These are phyloP conservation scores for Citrullus amarus DNA, from an alignment of 306 rosid genomes.

Conservation along the genomic window DNA sequence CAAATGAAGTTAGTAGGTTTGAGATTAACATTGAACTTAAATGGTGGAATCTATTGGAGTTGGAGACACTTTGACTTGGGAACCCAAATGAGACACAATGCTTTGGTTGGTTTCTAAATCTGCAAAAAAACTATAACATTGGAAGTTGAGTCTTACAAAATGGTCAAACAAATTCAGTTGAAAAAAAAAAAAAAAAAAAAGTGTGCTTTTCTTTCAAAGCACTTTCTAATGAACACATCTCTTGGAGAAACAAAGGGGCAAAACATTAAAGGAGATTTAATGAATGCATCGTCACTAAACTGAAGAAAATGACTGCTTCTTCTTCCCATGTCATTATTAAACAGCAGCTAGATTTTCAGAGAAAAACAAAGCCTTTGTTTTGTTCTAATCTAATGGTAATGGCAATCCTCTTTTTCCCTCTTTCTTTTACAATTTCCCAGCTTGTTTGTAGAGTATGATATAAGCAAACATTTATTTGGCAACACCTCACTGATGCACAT, in stretches of 20 bases:
- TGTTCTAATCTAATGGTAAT: background rate
- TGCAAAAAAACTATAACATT: background rate
- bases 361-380: background rate
- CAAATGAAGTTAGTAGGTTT: background rate
- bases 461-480: background rate
- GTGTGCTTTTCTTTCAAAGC: background rate
- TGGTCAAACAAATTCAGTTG: background rate
- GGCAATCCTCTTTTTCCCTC: background rate
- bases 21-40: background rate
- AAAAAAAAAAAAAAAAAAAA: background rate
- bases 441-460: background rate
- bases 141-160: background rate
- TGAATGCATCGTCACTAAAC: background rate
- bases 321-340: background rate
- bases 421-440: background rate
- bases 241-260: background rate
- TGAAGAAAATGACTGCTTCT: background rate
- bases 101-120: background rate
- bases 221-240: background rate
- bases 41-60: background rate
- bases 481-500: constrained; percentile 2
- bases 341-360: background rate
- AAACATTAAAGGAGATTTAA: background rate
- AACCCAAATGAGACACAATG: background rate
- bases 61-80: constrained; percentile 5